Evolutionary conservation across 2,329 filamentous ascomycete species (phyloP).

Genomic region (Microcera coccophila): DNA sequence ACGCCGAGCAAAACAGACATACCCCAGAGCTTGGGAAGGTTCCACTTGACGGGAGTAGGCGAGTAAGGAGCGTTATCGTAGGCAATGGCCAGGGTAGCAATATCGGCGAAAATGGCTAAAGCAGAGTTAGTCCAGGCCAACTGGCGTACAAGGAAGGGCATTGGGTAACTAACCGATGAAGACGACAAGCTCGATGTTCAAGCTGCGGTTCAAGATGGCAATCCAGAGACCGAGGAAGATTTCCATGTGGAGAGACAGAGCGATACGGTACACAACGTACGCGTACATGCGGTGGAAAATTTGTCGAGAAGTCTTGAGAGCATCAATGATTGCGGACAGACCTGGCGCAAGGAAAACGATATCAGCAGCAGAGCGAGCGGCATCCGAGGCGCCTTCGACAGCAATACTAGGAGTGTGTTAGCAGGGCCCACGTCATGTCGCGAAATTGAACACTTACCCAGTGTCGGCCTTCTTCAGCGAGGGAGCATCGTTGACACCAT

Average conservation of each 20-base stretch:
- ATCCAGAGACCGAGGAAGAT: slow-evolving; percentile 92
- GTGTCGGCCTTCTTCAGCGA: slow-evolving; percentile 95
- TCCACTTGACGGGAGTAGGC: slow-evolving; percentile 88
- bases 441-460: slow-evolving; percentile 31
- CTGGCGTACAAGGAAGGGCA: no score
- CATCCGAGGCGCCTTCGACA: slow-evolving; percentile 87
- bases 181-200: slow-evolving; percentile 84
- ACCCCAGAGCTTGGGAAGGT: slow-evolving; percentile 88
- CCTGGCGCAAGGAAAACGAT: slow-evolving; percentile 91
- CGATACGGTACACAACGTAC: slow-evolving; percentile 93
- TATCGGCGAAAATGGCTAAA: slow-evolving; percentile 81
- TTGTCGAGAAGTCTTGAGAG: slow-evolving; percentile 86
- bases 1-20: slow-evolving; percentile 82
- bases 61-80: slow-evolving; percentile 91
- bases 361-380: slow-evolving; percentile 84
- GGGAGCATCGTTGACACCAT: slow-evolving; percentile 90
- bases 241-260: slow-evolving; percentile 84
- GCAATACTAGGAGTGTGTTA: slow-evolving; percentile 59
- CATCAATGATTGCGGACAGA: slow-evolving; percentile 88
- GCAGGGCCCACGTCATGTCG: not conserved
- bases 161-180: slow-evolving; percentile 56
- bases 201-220: slow-evolving; percentile 75
- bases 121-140: no score
- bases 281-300: slow-evolving; percentile 98
- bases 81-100: slow-evolving; percentile 85